Percentiles rank a stretch among this genome's conserved stretches.
Evolutionary conservation across 1,284 basidiomycete species (phyloP).

Genomic region (Sanghuangporus baumii): DNA sequence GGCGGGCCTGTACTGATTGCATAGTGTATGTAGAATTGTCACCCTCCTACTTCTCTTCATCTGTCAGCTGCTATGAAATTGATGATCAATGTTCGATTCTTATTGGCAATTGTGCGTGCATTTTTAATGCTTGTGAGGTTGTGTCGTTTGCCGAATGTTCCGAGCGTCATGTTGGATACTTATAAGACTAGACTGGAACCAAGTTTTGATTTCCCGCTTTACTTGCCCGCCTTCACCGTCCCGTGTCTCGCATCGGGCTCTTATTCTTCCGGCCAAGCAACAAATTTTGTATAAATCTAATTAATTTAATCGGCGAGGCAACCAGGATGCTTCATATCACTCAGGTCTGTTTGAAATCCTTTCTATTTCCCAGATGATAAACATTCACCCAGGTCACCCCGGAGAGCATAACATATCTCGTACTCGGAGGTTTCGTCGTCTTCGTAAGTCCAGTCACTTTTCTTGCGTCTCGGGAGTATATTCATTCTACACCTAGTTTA

Average conservation of each 20-base stretch:
- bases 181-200: no score
- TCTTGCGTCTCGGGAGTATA: neutral
- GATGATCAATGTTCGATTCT: neutral
- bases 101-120: neutral
- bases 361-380: neutral
- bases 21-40: neutral
- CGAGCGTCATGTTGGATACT: no score
- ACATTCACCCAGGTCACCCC: slow-evolving; percentile 15
- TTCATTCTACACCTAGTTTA: slow-evolving; percentile 47
- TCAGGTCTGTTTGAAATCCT: neutral
- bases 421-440: slow-evolving; percentile 73
- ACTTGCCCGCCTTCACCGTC: no score
- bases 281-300: neutral
- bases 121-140: neutral
- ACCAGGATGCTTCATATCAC: neutral
- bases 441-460: slow-evolving; percentile 32
- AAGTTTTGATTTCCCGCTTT: no score
- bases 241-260: neutral
- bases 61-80: slow-evolving; percentile 1
- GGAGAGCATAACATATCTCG: slow-evolving; percentile 47
- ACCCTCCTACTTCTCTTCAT: neutral
- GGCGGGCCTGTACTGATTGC: slow-evolving; percentile 27
- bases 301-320: neutral
- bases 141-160: neutral
- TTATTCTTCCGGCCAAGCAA: neutral